A percentile compares a stretch with the other conserved stretches of the same genome.
Conservation (phyloP, 257 asterid genomes). For the Paraleonurus japonicus region DNA sequence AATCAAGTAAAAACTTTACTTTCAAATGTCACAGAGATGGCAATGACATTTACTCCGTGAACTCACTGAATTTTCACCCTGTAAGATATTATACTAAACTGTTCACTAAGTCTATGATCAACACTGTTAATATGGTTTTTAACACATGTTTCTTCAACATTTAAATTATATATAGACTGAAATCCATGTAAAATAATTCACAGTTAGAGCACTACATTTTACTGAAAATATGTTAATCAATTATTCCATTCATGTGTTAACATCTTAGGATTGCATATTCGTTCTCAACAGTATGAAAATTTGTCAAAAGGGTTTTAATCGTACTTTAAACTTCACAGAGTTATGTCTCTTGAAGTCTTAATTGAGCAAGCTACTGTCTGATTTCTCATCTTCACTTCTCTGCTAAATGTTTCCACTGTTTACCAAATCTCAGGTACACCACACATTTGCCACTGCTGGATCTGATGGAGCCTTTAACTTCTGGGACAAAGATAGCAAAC, state of each 20-base stretch:
- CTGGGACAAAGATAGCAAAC: slow-evolving; percentile 99
- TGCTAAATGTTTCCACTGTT: slow-evolving; percentile 14
- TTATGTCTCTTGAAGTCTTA: not conserved
- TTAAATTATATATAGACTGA: not conserved
- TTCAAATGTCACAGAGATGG: slow-evolving; percentile 98
- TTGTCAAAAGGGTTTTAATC: not conserved
- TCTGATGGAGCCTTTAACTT: slow-evolving; percentile 94
- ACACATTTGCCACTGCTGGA: slow-evolving; percentile 93
- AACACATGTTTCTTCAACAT: not conserved
- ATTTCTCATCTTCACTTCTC: not conserved
- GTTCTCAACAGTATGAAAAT: not conserved
- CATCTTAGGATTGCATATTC: not conserved
- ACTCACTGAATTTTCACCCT: slow-evolving; percentile 88
- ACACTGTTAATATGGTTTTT: not conserved
- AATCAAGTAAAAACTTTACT: slow-evolving; percentile 79
- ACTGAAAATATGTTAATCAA: not conserved
- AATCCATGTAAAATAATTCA: not conserved
- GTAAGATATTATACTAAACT: slow-evolving; percentile 50
- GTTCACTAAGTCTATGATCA: not conserved
- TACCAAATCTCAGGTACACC: slow-evolving; percentile 58
- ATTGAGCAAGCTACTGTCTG: not conserved
- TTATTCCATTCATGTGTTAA: not conserved
- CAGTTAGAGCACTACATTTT: not conserved
- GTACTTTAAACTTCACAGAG: not conserved
- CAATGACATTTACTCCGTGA: slow-evolving; percentile 84